Evolutionary conservation across 306 rosid genomes (phyloP).

Genomic region (Ammopiptanthus mongolicus): DNA sequence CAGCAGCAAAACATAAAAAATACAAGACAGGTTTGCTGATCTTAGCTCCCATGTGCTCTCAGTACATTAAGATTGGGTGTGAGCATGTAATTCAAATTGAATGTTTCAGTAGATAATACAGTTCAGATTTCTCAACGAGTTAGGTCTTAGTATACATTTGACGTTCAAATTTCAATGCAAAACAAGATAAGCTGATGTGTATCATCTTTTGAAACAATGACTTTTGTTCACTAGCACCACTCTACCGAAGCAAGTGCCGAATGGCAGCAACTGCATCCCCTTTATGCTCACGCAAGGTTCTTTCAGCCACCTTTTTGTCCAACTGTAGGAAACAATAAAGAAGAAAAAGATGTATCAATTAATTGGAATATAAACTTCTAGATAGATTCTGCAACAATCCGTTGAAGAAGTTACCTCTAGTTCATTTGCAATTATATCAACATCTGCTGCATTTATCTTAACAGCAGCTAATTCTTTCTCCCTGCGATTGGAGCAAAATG

Average conservation of each 20-base stretch:
- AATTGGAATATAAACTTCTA: background rate
- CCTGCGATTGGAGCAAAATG: constrained; percentile 35
- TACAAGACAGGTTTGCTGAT: background rate
- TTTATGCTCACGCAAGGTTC: constrained; percentile 92
- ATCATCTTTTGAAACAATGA: background rate
- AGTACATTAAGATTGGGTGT: background rate
- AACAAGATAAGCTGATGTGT: background rate
- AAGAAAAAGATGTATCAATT: background rate
- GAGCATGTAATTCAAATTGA: background rate
- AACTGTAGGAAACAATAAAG: constrained; percentile 33
- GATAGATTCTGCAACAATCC: background rate
- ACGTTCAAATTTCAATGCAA: background rate
- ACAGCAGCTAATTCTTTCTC: constrained; percentile 93
- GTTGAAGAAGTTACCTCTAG: constrained; percentile 54
- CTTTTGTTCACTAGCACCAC: background rate
- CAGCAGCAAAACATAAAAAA: no score
- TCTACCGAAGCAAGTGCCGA: constrained; percentile 62
- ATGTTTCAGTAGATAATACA: background rate
- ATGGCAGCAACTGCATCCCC: constrained; percentile 98
- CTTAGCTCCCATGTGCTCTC: background rate
- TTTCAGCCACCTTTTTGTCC: constrained; percentile 93
- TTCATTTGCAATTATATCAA: constrained; percentile 86
- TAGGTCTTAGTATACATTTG: background rate
- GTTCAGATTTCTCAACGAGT: background rate
- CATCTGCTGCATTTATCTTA: constrained; percentile 75